These are phyloP conservation scores for Diutina catenulata DNA, from an alignment of 1,139 yeast genomes.

Conservation along the genomic window DNA sequence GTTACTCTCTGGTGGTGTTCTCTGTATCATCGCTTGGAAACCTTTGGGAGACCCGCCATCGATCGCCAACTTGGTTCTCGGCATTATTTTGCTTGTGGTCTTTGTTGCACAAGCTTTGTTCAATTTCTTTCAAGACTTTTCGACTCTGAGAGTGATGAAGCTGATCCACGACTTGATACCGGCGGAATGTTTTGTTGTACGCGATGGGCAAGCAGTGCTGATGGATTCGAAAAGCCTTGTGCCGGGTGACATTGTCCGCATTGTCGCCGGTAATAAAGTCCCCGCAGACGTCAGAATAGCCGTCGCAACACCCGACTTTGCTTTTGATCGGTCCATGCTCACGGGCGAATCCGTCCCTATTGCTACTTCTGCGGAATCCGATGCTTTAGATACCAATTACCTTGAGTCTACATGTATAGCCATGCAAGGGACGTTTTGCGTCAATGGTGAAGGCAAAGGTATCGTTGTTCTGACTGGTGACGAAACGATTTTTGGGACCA, in stretches of 20 bases:
- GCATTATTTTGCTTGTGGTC: conserved; percentile 30
- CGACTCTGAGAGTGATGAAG: conserved; percentile 37
- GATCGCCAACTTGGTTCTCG: conserved; percentile 33
- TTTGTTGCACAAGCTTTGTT: conserved; percentile 36
- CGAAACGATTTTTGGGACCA: conserved; percentile 21
- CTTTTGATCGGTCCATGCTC: conserved; percentile 23
- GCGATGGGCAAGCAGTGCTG: conserved; percentile 13
- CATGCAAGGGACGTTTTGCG: conserved; percentile 34
- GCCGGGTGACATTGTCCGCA: conserved; percentile 20
- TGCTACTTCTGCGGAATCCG: conserved; percentile 13
- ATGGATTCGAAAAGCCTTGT: conserved; percentile 17
- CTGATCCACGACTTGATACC: conserved; percentile 37
- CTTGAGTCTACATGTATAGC: conserved; percentile 31
- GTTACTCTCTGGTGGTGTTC: conserved; percentile 32
- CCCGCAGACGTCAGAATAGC: conserved; percentile 23
- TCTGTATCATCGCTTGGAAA: conserved; percentile 36
- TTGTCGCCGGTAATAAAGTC: conserved; percentile 18
- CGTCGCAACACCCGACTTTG: conserved; percentile 16
- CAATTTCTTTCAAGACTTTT: conserved; percentile 39
- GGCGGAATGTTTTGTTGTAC: conserved; percentile 16
- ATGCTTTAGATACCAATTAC: conserved; percentile 21
- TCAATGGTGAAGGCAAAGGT: conserved; percentile 21
- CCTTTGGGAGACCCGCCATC: conserved; percentile 43
- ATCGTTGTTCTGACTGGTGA: conserved; percentile 23
- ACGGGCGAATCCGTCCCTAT: conserved; percentile 25